phyloP scores from a whole-genome alignment of 2,329 filamentous ascomycete genomes.

The Aspergillus ibericus region DNA sequence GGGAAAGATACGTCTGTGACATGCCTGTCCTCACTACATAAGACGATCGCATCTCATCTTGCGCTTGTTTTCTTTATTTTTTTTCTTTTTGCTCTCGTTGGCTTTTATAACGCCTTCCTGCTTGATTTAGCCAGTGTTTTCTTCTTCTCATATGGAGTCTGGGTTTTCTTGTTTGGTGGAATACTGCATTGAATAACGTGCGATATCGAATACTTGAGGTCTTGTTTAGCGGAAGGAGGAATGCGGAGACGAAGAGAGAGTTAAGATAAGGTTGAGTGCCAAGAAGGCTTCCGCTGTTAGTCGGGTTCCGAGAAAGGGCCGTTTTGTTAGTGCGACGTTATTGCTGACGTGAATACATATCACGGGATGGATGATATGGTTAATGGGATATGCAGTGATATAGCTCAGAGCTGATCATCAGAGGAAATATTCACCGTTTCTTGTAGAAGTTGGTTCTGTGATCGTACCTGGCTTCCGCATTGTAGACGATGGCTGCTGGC shows the following conservation, averaged over 20 bases:
- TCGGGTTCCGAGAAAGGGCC: not conserved
- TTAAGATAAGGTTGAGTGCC: conserved; percentile 10
- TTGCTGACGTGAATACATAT: not conserved
- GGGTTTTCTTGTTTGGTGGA: not conserved
- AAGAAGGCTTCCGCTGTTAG: not conserved
- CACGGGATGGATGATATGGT: too few species aligned
- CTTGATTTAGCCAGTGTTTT: too few species aligned
- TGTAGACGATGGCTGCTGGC: too few species aligned
- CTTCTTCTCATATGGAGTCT: not conserved
- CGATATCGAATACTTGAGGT: not conserved
- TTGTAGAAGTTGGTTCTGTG: too few species aligned
- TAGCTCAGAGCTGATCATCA: too few species aligned
- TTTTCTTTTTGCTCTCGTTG: not conserved
- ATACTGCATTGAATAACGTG: not conserved
- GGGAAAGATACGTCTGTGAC: not conserved
- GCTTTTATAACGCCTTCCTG: too few species aligned
- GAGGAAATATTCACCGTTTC: too few species aligned
- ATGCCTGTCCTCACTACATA: not conserved
- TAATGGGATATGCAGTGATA: too few species aligned
- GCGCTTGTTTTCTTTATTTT: not conserved
- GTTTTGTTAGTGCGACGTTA: not conserved
- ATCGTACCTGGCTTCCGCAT: too few species aligned
- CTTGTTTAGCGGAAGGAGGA: not conserved
- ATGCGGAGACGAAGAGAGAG: not conserved
- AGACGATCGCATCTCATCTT: not conserved